Evolutionary conservation across 257 asterid species (phyloP).

Genomic region (Forsythia suspensa): DNA sequence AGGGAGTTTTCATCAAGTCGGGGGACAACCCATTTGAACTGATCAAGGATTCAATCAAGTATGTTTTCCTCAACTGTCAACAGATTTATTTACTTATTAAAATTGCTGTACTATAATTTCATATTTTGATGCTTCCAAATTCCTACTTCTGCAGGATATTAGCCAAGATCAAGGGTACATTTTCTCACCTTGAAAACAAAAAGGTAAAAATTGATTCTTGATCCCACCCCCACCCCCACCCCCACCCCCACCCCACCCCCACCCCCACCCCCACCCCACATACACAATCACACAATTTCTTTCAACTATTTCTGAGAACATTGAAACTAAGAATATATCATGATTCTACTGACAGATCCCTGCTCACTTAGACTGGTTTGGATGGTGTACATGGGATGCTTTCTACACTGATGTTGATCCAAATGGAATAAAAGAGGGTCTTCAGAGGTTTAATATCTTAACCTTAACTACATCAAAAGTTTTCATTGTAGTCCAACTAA

Average conservation of each 20-base stretch:
- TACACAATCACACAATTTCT: not conserved
- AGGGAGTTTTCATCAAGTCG: constrained; percentile 45
- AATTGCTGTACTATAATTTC: not conserved
- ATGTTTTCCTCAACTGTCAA: constrained; percentile 1
- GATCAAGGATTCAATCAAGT: constrained; percentile 46
- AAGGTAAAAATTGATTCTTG: constrained; percentile 27
- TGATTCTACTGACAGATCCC: constrained; percentile 37
- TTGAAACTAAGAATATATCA: not conserved
- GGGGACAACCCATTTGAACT: constrained; percentile 58
- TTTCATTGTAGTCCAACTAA: not conserved
- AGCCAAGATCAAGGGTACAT: constrained; percentile 48
- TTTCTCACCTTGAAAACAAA: constrained; percentile 39
- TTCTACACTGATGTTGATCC: constrained; percentile 61
- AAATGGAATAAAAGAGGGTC: constrained; percentile 53
- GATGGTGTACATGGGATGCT: constrained; percentile 93
- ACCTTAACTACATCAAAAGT: not conserved
- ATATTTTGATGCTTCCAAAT: not conserved
- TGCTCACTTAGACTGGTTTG: constrained; percentile 62
- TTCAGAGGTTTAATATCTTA: constrained; percentile 30
- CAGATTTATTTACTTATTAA: not conserved
- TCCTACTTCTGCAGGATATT: constrained; percentile 37
- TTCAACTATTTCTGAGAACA: not conserved
- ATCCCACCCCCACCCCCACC: not conserved
- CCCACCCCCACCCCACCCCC: not conserved
- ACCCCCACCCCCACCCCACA: not conserved